Conservation (phyloP, 2,329 filamentous ascomycete genomes). For the Diaporthe citriasiana region DNA sequence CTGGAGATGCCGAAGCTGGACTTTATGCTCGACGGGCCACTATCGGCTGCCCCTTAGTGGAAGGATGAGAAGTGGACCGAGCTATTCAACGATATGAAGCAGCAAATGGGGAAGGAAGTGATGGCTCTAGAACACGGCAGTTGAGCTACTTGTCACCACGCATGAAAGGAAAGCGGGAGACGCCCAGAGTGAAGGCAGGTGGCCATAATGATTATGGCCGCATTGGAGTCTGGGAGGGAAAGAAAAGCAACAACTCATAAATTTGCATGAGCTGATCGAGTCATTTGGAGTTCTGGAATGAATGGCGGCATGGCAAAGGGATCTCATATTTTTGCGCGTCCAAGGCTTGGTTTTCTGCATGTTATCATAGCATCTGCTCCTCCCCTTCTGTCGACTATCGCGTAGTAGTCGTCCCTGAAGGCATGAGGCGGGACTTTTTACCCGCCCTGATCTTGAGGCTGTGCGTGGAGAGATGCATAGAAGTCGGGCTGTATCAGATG, state of each 20-base stretch:
- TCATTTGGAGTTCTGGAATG: conserved; percentile 19
- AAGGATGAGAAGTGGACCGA: conserved; percentile 50
- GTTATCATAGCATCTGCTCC: conserved; percentile 8
- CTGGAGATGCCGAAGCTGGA: conserved; percentile 73
- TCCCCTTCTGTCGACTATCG: not conserved
- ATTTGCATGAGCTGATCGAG: conserved; percentile 8
- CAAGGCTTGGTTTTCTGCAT: conserved; percentile 10
- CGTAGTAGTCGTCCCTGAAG: not conserved
- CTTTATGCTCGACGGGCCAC: conserved; percentile 56
- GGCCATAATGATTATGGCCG: not conserved
- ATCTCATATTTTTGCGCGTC: conserved; percentile 29
- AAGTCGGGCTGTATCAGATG: conserved; percentile 29
- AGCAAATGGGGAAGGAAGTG: not conserved
- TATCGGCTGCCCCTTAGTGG: conserved; percentile 44
- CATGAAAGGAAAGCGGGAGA: not conserved
- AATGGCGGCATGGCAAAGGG: conserved; percentile 8
- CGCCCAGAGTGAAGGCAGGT: not conserved
- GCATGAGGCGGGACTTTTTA: conserved; percentile 19
- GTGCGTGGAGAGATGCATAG: conserved; percentile 7
- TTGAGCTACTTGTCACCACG: not conserved
- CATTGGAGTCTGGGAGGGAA: conserved; percentile 30
- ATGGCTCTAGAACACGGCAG: not conserved
- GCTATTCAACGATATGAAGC: conserved; percentile 43
- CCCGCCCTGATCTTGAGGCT: not conserved
- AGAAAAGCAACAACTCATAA: conserved; percentile 30